Percentiles rank a stretch among this genome's conserved stretches.
Conservation (phyloP, 2,329 filamentous ascomycete species). For the Pleurostoma richardsiae region DNA sequence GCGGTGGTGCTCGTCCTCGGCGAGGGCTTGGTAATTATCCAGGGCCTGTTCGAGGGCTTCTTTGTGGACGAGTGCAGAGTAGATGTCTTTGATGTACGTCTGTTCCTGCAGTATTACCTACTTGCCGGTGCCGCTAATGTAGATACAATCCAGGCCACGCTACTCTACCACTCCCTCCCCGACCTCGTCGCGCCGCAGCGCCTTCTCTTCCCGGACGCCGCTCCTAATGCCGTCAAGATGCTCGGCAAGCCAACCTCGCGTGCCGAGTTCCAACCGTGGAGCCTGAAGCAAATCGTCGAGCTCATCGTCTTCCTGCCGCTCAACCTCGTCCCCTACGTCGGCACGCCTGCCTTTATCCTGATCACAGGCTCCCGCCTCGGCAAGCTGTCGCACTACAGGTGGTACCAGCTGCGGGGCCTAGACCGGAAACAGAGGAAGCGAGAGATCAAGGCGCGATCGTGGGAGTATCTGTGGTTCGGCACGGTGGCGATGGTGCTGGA, state of each 20-base stretch:
- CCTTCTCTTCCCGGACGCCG: slow-evolving; percentile 58
- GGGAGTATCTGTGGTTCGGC: slow-evolving; percentile 93
- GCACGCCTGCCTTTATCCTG: slow-evolving; percentile 79
- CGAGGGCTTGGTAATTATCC: slow-evolving; percentile 68
- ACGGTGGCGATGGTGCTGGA: slow-evolving; percentile 79
- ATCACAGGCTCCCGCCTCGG: slow-evolving; percentile 84
- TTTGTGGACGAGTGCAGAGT: slow-evolving; percentile 76
- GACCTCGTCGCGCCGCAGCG: slow-evolving; percentile 64
- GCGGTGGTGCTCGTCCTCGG: slow-evolving; percentile 84
- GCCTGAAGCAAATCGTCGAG: slow-evolving; percentile 83
- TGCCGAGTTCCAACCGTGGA: slow-evolving; percentile 84
- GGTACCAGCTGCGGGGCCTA: slow-evolving; percentile 76
- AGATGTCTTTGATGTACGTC: slow-evolving; percentile 74
- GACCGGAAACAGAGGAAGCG: slow-evolving; percentile 67
- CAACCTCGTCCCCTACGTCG: slow-evolving; percentile 80
- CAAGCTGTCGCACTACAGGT: slow-evolving; percentile 85
- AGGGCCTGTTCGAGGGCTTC: slow-evolving; percentile 70
- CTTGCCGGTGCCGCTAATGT: slow-evolving; percentile 3
- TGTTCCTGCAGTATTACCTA: neutral
- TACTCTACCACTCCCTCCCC: slow-evolving; percentile 69
- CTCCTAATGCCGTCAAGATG: slow-evolving; percentile 66
- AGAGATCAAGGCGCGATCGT: slow-evolving; percentile 61
- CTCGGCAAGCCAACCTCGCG: slow-evolving; percentile 75
- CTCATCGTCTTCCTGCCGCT: slow-evolving; percentile 75
- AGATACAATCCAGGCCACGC: slow-evolving; percentile 45